These are phyloP conservation scores for Pestalotiopsis sp. DNA, from an alignment of 2,329 filamentous ascomycete species.

Conservation along the genomic window DNA sequence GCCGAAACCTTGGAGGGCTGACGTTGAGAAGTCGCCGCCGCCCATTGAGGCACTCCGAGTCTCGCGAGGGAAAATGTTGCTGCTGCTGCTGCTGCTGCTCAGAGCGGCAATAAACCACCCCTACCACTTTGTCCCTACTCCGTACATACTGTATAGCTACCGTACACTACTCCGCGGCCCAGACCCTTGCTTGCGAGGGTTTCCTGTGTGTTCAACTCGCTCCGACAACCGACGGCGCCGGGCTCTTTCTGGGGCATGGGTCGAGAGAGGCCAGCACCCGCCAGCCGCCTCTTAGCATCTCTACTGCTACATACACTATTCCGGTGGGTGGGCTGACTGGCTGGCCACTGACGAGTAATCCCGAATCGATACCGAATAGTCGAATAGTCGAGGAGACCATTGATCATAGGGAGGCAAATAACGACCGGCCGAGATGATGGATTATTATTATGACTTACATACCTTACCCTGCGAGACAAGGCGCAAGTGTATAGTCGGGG, in stretches of 20 bases:
- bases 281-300: neutral
- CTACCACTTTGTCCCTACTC: neutral
- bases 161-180: neutral
- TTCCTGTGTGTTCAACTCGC: neutral
- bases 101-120: neutral
- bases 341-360: neutral
- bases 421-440: neutral
- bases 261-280: neutral
- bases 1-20: constrained; percentile 4
- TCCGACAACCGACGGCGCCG: constrained; percentile 8
- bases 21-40: neutral
- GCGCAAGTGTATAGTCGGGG: neutral
- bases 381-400: neutral
- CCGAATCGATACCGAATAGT: neutral
- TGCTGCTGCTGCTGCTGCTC: neutral
- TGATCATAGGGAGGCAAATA: neutral
- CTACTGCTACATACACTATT: neutral
- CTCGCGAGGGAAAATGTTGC: neutral
- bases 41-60: neutral
- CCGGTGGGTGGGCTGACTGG: neutral
- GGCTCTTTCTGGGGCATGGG: neutral
- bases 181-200: neutral
- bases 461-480: neutral
- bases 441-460: neutral
- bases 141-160: neutral